Evolutionary conservation across 148 eudicot genomes (phyloP).

Genomic region (Diospyros kaki): DNA sequence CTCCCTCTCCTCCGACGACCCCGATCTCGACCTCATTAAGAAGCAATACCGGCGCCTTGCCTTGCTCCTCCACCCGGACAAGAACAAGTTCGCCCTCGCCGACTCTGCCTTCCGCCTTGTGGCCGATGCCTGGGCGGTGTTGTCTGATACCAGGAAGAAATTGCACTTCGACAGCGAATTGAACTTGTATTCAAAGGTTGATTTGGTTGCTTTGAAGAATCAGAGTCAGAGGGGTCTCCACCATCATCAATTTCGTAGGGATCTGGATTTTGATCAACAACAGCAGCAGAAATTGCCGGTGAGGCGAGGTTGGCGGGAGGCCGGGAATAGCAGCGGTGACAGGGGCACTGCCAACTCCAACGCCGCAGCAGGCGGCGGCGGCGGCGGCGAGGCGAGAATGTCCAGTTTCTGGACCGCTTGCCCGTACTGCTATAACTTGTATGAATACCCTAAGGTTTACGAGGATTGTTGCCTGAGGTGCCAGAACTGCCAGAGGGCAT

Average conservation of each 20-base stretch:
- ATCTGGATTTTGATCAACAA: neutral
- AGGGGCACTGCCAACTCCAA: neutral
- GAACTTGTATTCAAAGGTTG: conserved; percentile 34
- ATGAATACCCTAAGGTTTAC: conserved; percentile 58
- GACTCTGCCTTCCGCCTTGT: conserved; percentile 75
- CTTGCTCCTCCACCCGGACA: conserved; percentile 80
- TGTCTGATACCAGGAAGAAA: conserved; percentile 43
- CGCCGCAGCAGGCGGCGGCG: neutral
- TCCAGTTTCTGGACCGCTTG: conserved; percentile 80
- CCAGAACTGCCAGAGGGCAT: conserved; percentile 66
- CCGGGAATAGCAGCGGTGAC: conserved; percentile 6
- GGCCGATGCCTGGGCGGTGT: conserved; percentile 68
- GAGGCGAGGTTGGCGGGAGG: conserved; percentile 32
- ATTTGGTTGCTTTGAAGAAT: conserved; percentile 27
- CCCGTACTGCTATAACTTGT: conserved; percentile 78
- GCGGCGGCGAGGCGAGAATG: neutral
- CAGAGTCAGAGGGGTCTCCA: conserved; percentile 6
- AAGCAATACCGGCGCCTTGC: conserved; percentile 74
- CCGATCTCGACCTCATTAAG: conserved; percentile 43
- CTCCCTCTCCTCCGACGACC: neutral
- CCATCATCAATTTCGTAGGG: conserved; percentile 4
- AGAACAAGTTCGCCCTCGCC: conserved; percentile 56
- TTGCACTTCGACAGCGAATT: conserved; percentile 41
- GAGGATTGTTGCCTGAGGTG: conserved; percentile 72
- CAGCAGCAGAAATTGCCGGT: conserved; percentile 48